Evolutionary conservation across 2,329 filamentous ascomycete species (phyloP).

Genomic region (Colletotrichum sp.): DNA sequence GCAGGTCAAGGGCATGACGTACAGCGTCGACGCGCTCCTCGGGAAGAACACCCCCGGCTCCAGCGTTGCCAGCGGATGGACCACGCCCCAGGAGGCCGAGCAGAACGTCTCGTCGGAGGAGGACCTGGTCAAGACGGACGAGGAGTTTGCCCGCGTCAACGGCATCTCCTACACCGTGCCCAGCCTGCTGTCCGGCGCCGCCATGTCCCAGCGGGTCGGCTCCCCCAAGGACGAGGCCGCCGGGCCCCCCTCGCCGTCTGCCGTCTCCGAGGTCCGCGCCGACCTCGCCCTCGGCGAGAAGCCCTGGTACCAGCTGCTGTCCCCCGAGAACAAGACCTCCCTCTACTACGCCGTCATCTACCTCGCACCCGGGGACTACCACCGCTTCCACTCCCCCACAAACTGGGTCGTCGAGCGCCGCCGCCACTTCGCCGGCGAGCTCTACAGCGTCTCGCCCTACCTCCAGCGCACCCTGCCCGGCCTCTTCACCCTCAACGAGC

Average conservation of each 20-base stretch:
- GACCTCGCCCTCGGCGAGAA: constrained; percentile 77
- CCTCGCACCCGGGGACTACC: constrained; percentile 95
- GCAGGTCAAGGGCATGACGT: constrained; percentile 98
- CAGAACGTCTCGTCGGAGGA: constrained; percentile 52
- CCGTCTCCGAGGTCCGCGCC: constrained; percentile 82
- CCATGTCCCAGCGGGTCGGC: constrained; percentile 49
- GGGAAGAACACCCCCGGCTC: constrained; percentile 67
- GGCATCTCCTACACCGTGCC: constrained; percentile 95
- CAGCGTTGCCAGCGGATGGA: constrained; percentile 52
- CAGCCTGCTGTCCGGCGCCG: constrained; percentile 79
- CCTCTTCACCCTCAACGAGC: constrained; percentile 95
- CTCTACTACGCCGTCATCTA: constrained; percentile 97
- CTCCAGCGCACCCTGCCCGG: constrained; percentile 91
- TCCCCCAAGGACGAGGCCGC: constrained; percentile 76
- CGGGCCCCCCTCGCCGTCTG: constrained; percentile 63
- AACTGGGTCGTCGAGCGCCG: constrained; percentile 95
- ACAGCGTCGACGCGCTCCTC: constrained; percentile 90
- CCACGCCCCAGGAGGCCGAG: constrained; percentile 29
- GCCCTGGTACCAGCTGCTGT: constrained; percentile 74
- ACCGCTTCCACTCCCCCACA: constrained; percentile 94
- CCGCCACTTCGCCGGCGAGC: constrained; percentile 96
- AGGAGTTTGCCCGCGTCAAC: constrained; percentile 93
- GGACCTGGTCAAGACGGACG: constrained; percentile 77
- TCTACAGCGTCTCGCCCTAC: constrained; percentile 95
- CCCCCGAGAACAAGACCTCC: constrained; percentile 67